phyloP scores from a whole-genome alignment of 768 basidiomycete species.

The Mycena galericulata region DNA sequence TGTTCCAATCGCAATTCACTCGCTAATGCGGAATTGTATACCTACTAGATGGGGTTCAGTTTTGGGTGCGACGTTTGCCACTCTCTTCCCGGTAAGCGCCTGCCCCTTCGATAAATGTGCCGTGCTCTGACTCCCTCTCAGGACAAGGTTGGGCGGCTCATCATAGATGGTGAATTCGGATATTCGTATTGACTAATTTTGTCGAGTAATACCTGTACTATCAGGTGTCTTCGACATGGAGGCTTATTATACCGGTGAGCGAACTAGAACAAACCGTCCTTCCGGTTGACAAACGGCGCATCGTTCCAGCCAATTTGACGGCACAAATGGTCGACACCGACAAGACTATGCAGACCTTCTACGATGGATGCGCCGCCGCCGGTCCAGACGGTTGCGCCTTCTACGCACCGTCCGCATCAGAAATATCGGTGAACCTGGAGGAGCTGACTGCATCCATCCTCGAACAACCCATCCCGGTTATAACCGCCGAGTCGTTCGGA shows the following conservation, averaged over 20 bases:
- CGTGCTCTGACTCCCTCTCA: neutral
- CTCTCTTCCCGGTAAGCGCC: constrained; percentile 50
- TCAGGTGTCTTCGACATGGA: constrained; percentile 8
- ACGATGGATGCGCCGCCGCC: constrained; percentile 35
- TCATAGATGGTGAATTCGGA: constrained; percentile 5
- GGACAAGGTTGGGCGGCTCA: constrained; percentile 17
- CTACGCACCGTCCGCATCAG: constrained; percentile 32
- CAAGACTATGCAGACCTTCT: constrained; percentile 38
- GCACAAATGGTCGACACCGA: constrained; percentile 39
- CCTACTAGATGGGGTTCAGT: constrained; percentile 42
- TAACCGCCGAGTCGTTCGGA: constrained; percentile 29
- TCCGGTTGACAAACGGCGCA: no score
- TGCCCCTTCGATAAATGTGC: no score
- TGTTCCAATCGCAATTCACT: no score
- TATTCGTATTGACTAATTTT: neutral
- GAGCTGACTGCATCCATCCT: constrained; percentile 29
- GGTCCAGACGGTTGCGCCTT: constrained; percentile 39
- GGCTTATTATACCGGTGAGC: neutral
- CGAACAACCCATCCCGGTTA: constrained; percentile 36
- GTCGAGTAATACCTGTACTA: no score
- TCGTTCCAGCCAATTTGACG: no score
- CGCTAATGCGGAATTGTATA: neutral
- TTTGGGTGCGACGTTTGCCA: constrained; percentile 47
- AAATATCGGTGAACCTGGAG: constrained; percentile 33
- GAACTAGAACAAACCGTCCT: no score